phyloP scores from a whole-genome alignment of 1,139 yeast species.

The Citeromyces siamensis region DNA sequence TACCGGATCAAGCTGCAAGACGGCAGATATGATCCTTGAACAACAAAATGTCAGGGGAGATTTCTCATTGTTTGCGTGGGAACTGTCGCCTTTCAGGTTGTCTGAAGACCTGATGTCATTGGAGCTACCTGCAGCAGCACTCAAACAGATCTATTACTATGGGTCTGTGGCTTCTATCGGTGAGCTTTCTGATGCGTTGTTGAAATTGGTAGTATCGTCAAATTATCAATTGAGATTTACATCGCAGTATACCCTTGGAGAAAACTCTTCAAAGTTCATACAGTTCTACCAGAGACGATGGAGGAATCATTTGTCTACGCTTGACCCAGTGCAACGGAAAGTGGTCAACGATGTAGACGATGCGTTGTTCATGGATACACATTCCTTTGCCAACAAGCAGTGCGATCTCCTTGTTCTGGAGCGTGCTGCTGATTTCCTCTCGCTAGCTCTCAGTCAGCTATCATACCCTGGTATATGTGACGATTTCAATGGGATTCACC shows the following conservation, averaged over 20 bases:
- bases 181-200: slow-evolving; percentile 22
- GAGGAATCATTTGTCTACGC: slow-evolving; percentile 16
- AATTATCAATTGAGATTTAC: slow-evolving; percentile 26
- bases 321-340: slow-evolving; percentile 17
- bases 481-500: slow-evolving; percentile 46
- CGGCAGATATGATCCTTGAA: slow-evolving; percentile 1
- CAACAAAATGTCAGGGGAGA: slow-evolving; percentile 13
- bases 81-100: slow-evolving; percentile 10
- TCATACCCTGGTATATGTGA: slow-evolving; percentile 77
- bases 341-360: slow-evolving; percentile 18
- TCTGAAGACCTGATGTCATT: slow-evolving; percentile 16
- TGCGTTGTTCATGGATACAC: slow-evolving; percentile 18
- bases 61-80: slow-evolving; percentile 18
- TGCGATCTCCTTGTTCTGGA: slow-evolving; percentile 65
- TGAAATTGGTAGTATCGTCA: slow-evolving; percentile 15
- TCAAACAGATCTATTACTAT: slow-evolving; percentile 12
- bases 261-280: slow-evolving; percentile 26
- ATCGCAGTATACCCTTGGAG: slow-evolving; percentile 31
- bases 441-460: slow-evolving; percentile 65
- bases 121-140: slow-evolving; percentile 13
- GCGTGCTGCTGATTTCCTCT: slow-evolving; percentile 58
- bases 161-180: slow-evolving; percentile 20
- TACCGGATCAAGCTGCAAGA: background rate
- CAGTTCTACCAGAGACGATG: slow-evolving; percentile 19
- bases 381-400: slow-evolving; percentile 22